Conservation (phyloP, 2,329 filamentous ascomycete species). For the Penicillium palitans region DNA sequence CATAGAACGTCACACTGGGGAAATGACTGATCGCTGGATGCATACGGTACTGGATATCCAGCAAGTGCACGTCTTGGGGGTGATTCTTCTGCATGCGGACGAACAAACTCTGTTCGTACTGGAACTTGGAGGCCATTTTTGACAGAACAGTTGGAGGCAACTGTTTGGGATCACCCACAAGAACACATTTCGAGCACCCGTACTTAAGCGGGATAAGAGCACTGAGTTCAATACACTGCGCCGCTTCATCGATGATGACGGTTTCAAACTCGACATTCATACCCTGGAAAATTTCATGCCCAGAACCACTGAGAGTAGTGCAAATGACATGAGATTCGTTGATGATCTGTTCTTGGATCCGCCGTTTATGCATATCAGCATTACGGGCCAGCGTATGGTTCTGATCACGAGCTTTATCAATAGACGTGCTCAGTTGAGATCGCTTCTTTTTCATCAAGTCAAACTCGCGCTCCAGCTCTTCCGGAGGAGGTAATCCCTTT, state of each 20-base stretch:
- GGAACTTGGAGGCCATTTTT: conserved; percentile 84
- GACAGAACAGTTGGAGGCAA: conserved; percentile 94
- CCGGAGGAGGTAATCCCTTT: conserved; percentile 46
- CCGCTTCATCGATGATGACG: conserved; percentile 96
- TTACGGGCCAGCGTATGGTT: conserved; percentile 80
- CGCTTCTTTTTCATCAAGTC: conserved; percentile 76
- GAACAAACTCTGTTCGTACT: conserved; percentile 97
- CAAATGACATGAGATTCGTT: conserved; percentile 91
- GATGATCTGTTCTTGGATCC: conserved; percentile 86
- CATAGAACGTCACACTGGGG: conserved; percentile 89
- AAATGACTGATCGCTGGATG: conserved; percentile 94
- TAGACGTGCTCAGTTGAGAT: conserved; percentile 72
- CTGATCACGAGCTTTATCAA: conserved; percentile 83
- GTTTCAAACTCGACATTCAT: conserved; percentile 97
- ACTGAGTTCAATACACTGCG: conserved; percentile 95
- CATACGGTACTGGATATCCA: conserved; percentile 99
- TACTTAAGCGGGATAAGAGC: conserved; percentile 97
- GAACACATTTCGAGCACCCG: conserved; percentile 91
- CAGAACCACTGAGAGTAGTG: conserved; percentile 89
- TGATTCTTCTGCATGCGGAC: conserved; percentile 97
- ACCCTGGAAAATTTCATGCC: conserved; percentile 95
- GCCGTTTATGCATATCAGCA: conserved; percentile 78
- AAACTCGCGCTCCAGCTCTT: conserved; percentile 69
- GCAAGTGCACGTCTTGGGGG: conserved; percentile 80
- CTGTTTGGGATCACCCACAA: conserved; percentile 97